These are phyloP conservation scores for Paramyrothecium roridum DNA, from an alignment of 2,329 filamentous ascomycete species.

Conservation along the genomic window DNA sequence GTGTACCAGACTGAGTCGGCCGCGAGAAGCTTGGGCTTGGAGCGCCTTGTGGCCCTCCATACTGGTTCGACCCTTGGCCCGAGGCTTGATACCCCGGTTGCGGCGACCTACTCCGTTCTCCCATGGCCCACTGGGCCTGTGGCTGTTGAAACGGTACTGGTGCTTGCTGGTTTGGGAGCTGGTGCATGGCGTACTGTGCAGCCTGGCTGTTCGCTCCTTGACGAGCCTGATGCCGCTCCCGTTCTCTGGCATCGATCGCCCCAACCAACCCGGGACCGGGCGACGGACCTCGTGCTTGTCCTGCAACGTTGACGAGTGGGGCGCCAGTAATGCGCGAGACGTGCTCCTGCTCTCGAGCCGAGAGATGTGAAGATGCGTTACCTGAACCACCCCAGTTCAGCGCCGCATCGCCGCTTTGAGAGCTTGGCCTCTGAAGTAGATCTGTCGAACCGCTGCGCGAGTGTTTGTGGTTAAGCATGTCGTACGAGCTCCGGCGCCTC, in stretches of 20 bases:
- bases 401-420: slow-evolving; percentile 53
- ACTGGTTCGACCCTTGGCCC: slow-evolving; percentile 9
- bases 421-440: slow-evolving; percentile 50
- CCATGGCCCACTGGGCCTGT: slow-evolving; percentile 18
- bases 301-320: slow-evolving; percentile 67
- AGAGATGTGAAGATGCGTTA: slow-evolving; percentile 56
- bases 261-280: slow-evolving; percentile 66
- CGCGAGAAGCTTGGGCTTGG: slow-evolving; percentile 26
- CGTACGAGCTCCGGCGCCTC: slow-evolving; percentile 36
- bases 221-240: slow-evolving; percentile 70
- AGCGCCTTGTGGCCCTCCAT: neutral
- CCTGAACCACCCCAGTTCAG: slow-evolving; percentile 43
- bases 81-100: slow-evolving; percentile 20
- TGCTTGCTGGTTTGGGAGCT: slow-evolving; percentile 48
- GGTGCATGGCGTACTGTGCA: slow-evolving; percentile 15
- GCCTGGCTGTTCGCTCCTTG: slow-evolving; percentile 53
- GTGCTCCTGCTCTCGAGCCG: slow-evolving; percentile 83
- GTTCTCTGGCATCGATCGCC: slow-evolving; percentile 76
- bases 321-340: slow-evolving; percentile 78
- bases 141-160: slow-evolving; percentile 35
- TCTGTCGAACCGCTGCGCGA: slow-evolving; percentile 43
- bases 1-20: slow-evolving; percentile 23
- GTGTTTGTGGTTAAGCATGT: slow-evolving; percentile 32
- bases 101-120: slow-evolving; percentile 19
- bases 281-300: slow-evolving; percentile 46